Evolutionary conservation across 495 filamentous ascomycete species (phyloP), one percentile per base, ranked within the genome.

Genomic region (Tirmania nivea): DNA sequence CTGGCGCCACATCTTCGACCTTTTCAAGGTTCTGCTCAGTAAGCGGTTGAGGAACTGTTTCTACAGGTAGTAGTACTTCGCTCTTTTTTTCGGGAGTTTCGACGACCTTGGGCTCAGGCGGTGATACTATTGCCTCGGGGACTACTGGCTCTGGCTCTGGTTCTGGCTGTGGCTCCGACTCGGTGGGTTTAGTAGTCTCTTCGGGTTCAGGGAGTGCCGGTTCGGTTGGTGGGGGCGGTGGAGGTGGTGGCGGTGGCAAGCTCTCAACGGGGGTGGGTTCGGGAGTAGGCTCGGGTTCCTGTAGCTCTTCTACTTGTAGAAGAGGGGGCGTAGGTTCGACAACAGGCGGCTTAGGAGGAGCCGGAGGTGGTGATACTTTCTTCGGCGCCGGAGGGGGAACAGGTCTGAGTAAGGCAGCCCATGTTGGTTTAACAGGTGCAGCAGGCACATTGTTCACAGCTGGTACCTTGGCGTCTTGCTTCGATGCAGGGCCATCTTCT

Each of bases 11-110:
- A 69, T 96, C 88, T 37, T 78, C 78, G 48, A 96, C 72, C 64
- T 87, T 82, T 59, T 94, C 87, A 20, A 99, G 78, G 61, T 97
- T 96, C 37, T 78, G 78, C 67, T 88, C 80, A 1, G 92, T 96
- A 59, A 96, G 75, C 60, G 31, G 61, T 52, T 53, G 62, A 55
- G 17, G 65, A 3, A 6, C 11, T n/a, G 42, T 51, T 61, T 65
- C 20, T 59, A 63, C 55, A 39, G 54, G 52, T 25, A 55, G 35
- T 16, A 64, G 56, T 50, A 66, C 60, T 17, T 68, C 59, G 25
- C 57, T 56, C 54, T 65, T 50, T 7, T 10, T 31, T 11, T 50
- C 48, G 3, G 48, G 48, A 14, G 17, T 3, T 31, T 50, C 48
- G n/a, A 14, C 65, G 60, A 63, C 62, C 17, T 65, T 66, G 12